Percentiles rank a stretch among this genome's conserved stretches.
Conservation (phyloP, 2,329 filamentous ascomycete genomes). For the Curvularia eragrostidis region DNA sequence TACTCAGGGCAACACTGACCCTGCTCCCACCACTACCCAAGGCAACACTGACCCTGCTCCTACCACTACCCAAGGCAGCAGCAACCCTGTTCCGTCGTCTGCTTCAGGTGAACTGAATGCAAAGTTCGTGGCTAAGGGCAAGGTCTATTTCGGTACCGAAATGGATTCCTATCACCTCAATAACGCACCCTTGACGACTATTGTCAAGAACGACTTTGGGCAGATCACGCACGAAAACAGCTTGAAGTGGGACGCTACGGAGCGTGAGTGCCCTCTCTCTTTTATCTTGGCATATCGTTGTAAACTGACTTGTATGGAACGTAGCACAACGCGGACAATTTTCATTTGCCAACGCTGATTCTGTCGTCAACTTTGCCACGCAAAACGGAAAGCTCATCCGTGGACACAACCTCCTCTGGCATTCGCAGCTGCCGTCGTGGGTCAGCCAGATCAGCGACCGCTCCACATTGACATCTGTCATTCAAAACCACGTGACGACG, state of each 20-base stretch:
- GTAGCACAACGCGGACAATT: conserved; percentile 52
- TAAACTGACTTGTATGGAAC: not conserved
- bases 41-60: conserved; percentile 7
- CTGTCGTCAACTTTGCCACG: conserved; percentile 66
- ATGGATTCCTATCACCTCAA: conserved; percentile 63
- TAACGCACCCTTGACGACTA: conserved; percentile 63
- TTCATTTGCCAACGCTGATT: conserved; percentile 64
- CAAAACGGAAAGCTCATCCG: conserved; percentile 64
- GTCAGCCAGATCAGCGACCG: conserved; percentile 64
- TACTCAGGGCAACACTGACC: conserved; percentile 1
- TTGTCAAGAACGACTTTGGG: conserved; percentile 63
- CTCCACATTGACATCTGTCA: conserved; percentile 60
- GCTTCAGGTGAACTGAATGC: not conserved
- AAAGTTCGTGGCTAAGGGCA: conserved; percentile 65
- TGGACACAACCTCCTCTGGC: conserved; percentile 71
- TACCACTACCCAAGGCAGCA: not conserved
- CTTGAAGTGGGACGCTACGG: conserved; percentile 71
- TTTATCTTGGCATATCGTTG: not conserved
- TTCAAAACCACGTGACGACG: conserved; percentile 66
- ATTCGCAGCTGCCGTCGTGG: conserved; percentile 61
- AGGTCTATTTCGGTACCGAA: conserved; percentile 68
- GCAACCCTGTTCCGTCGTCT: conserved; percentile 12
- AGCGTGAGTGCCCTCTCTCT: conserved; percentile 49
- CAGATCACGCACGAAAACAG: conserved; percentile 71
- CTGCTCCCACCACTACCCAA: not conserved